Base-by-base conservation (phyloP, 441 rosid species). In the Adansonia grandidieri region DNA sequence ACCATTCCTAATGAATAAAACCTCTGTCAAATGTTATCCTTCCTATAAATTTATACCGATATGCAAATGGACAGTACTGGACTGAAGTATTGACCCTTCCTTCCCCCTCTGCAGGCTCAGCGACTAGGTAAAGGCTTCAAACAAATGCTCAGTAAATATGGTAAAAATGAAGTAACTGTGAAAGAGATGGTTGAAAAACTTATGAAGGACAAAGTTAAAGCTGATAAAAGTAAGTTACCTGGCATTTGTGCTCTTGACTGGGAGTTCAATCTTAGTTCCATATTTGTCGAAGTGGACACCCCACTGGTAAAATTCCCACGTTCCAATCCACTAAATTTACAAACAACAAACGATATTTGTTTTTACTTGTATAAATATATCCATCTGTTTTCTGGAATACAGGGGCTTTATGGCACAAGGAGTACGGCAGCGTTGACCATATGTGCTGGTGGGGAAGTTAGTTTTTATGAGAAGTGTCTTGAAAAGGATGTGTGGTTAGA, bases 361-460 rank as follows among this genome's bases (percentile, higher is more conserved):
- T 50, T 50, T 28, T 32, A 1, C 69, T 72, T 28, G 4, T 57
- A 17, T 17, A 57, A 1, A n/a, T 17, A 3, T 40, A 66, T 32
- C 56, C 28, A 60, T 42, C 5, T 58, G 2, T 15, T 75, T 60
- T 9, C 4, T 24, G 22, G 24, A 48, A 45, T 60, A 24, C 87
- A 89, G 96, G 92, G 92, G 5, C 69, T 81, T 51, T 90, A 80
- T 74, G 91, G 89, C 63, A 89, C 97, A 15, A 83, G 91, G 75
- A 89, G 94, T 81, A 89, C 85, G 6, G 82, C 78, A 50, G 92
- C 82, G 2, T 54, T 90, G 79, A 80, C 88, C 0, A 70, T 92
- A 68, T 80, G 32, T 77, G 75, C 78, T 75, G 82, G 28, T 70
- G 89, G 88, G 53, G 88, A 87, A 85, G 88, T 83, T 9, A 83